A percentile compares a stretch with the other conserved stretches of the same genome.
Evolutionary conservation across 495 filamentous ascomycete species (phyloP).

Genomic region (Aspergillus sparsus): DNA sequence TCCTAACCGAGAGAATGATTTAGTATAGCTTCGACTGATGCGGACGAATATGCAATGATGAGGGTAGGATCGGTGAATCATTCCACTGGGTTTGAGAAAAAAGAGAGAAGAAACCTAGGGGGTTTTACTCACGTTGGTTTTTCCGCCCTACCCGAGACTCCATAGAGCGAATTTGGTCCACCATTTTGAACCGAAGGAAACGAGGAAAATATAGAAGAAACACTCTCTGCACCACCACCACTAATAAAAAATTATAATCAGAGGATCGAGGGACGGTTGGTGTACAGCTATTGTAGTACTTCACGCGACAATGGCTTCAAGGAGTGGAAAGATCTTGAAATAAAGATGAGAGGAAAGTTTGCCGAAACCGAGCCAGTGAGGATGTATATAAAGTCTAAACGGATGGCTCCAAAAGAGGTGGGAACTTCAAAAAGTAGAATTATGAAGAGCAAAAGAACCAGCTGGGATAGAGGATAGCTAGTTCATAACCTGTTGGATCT

Average conservation of each 20-base stretch:
- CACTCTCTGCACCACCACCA: conserved; percentile 5
- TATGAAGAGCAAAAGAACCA: conserved; percentile 21
- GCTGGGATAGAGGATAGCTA: conserved; percentile 23
- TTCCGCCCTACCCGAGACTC: conserved; percentile 73
- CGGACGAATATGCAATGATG: conserved; percentile 8
- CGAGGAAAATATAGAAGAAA: conserved; percentile 15
- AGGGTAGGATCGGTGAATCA: neutral
- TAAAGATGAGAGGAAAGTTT: conserved; percentile 11
- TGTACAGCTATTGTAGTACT: conserved; percentile 13
- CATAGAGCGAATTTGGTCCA: conserved; percentile 68
- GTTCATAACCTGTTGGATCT: conserved; percentile 18
- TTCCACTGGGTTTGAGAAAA: conserved; percentile 4
- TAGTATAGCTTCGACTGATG: conserved; percentile 15
- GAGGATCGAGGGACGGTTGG: conserved; percentile 14
- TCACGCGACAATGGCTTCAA: conserved; percentile 21
- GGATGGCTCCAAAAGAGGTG: conserved; percentile 16
- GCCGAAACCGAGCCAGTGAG: conserved; percentile 12
- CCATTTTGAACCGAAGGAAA: conserved; percentile 38
- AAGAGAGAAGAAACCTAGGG: conserved; percentile 1
- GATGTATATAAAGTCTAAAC: conserved; percentile 22
- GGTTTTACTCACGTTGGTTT: conserved; percentile 71
- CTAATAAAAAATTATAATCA: conserved; percentile 14
- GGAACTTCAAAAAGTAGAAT: conserved; percentile 18
- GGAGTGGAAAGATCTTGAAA: conserved; percentile 16
- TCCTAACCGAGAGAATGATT: conserved; percentile 53